Conservation (phyloP, 2,329 filamentous ascomycete genomes). For the Monilinia aucupariae region DNA sequence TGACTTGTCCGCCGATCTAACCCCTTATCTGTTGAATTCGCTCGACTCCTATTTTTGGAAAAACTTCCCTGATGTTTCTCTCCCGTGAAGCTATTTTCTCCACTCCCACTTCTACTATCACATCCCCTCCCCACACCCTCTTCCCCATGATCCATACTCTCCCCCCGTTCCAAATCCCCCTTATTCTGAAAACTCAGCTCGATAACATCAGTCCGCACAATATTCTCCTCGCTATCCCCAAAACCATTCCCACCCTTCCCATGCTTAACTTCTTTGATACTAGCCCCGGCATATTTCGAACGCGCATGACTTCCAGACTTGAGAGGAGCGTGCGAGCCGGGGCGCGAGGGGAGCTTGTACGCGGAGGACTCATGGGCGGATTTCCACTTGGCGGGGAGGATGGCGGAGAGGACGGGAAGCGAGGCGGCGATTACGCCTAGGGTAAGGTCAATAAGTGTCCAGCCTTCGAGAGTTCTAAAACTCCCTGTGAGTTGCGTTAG, state of each 20-base stretch:
- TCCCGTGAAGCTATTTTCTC: too few relatives aligned
- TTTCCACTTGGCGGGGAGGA: conserved; percentile 20
- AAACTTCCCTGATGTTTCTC: not conserved
- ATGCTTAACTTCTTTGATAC: not conserved
- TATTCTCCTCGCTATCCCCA: conserved; percentile 23
- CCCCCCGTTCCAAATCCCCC: not conserved
- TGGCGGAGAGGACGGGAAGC: conserved; percentile 35
- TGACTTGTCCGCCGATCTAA: not conserved
- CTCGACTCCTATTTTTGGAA: not conserved
- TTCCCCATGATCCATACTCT: not conserved
- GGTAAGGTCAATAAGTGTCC: conserved; percentile 35
- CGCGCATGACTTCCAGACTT: not conserved
- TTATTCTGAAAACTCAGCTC: conserved; percentile 20
- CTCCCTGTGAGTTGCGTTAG: not conserved
- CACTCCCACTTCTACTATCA: not conserved
- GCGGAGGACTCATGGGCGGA: not conserved
- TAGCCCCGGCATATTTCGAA: not conserved
- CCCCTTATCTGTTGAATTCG: not conserved
- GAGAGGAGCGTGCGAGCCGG: not conserved
- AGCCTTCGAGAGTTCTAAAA: conserved; percentile 32
- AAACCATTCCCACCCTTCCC: not conserved
- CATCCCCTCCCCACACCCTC: not conserved
- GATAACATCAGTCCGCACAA: conserved; percentile 23
- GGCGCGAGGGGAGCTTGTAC: not conserved
- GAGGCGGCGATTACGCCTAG: conserved; percentile 35